These are phyloP conservation scores for Sabuloglossum arenarium DNA, from an alignment of 495 filamentous ascomycete genomes.

Conservation along the genomic window DNA sequence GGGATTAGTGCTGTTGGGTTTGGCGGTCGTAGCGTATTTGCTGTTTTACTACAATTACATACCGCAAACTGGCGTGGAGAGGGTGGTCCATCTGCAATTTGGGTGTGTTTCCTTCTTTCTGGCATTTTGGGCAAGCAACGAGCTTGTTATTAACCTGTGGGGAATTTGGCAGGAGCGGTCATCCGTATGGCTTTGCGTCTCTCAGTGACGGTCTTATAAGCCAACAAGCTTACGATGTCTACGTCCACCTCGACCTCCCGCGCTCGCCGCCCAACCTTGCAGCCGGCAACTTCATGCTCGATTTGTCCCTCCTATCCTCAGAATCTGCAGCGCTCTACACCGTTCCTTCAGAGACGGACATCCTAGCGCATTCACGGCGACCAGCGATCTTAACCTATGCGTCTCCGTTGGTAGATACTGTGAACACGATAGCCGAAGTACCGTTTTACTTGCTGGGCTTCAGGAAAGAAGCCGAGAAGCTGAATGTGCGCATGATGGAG, in stretches of 20 bases:
- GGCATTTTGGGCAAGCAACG: not conserved
- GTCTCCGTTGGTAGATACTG: slow-evolving; percentile 33
- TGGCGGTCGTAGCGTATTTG: slow-evolving; percentile 46
- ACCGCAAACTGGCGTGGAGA: slow-evolving; percentile 40
- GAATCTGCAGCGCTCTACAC: not conserved
- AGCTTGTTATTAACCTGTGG: not conserved
- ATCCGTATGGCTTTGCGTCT: slow-evolving; percentile 27
- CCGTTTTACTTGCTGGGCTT: slow-evolving; percentile 40
- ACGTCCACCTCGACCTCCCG: slow-evolving; percentile 31
- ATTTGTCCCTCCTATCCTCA: slow-evolving; percentile 35
- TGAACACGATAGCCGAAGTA: slow-evolving; percentile 26
- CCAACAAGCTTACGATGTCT: slow-evolving; percentile 41
- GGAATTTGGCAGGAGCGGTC: not conserved
- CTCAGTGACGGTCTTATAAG: slow-evolving; percentile 18
- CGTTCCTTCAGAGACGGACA: slow-evolving; percentile 1
- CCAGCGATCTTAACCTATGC: slow-evolving; percentile 47
- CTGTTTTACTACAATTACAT: slow-evolving; percentile 70
- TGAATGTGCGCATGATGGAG: slow-evolving; percentile 57
- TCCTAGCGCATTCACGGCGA: slow-evolving; percentile 28
- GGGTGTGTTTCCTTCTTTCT: slow-evolving; percentile 26
- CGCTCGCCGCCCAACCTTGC: slow-evolving; percentile 34
- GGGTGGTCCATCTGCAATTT: slow-evolving; percentile 64
- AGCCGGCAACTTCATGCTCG: slow-evolving; percentile 84
- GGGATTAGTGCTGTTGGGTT: slow-evolving; percentile 33
- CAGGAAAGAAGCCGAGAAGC: slow-evolving; percentile 29